phyloP scores from a whole-genome alignment of 2,329 filamentous ascomycete species.

The Monilinia laxa region DNA sequence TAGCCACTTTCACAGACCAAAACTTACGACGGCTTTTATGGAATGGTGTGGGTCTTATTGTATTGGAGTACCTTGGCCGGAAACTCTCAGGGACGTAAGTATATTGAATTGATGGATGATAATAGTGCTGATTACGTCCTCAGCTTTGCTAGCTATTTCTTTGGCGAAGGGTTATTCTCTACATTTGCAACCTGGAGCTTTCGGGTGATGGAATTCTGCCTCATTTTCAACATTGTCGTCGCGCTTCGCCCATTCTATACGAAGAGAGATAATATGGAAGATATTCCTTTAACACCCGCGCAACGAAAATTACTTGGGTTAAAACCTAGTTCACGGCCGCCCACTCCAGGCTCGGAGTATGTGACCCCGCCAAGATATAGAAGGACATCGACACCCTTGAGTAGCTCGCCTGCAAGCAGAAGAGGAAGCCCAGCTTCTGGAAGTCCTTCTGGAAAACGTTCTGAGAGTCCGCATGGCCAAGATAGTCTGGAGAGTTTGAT shows the following conservation, averaged over 20 bases:
- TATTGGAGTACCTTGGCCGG: constrained; percentile 48
- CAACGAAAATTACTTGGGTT: constrained; percentile 85
- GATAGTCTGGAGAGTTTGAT: constrained; percentile 16
- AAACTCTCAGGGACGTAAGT: constrained; percentile 38
- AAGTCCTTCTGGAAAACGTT: constrained; percentile 18
- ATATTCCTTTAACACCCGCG: constrained; percentile 87
- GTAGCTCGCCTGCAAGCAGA: constrained; percentile 59
- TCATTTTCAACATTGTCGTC: constrained; percentile 67
- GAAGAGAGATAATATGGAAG: constrained; percentile 72
- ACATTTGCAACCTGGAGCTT: constrained; percentile 42
- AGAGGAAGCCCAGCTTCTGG: constrained; percentile 51
- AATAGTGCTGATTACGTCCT: constrained; percentile 21
- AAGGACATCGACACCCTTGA: constrained; percentile 63
- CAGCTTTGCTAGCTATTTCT: constrained; percentile 38
- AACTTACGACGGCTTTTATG: constrained; percentile 70
- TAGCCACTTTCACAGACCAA: constrained; percentile 73
- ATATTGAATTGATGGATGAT: neutral
- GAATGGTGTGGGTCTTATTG: constrained; percentile 59
- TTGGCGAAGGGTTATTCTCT: constrained; percentile 28
- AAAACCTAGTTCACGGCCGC: constrained; percentile 59
- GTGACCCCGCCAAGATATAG: constrained; percentile 86
- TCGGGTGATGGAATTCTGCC: constrained; percentile 53
- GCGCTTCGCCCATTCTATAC: constrained; percentile 73
- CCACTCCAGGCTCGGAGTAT: constrained; percentile 70
- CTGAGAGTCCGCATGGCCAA: constrained; percentile 5